phyloP scores from a whole-genome alignment of 2,329 filamentous ascomycete genomes.

The Colletotrichum sp. region DNA sequence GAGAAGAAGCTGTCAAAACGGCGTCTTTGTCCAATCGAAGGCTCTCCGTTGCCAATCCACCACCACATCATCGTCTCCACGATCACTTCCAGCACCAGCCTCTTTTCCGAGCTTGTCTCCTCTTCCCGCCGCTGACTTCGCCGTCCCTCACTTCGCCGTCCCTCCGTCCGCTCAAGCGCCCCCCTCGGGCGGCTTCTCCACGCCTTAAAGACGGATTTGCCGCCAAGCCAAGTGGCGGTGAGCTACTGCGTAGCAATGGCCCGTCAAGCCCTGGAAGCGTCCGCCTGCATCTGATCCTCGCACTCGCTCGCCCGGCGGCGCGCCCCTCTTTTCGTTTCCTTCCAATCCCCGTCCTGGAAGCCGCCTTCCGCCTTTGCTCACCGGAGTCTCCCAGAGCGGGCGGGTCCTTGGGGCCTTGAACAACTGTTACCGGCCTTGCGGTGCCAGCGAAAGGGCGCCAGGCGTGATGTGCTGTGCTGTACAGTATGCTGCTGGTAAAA shows the following conservation, averaged over 20 bases:
- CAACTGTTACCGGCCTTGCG: background rate
- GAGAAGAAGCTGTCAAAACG: background rate
- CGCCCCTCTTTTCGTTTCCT: background rate
- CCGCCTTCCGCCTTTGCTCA: background rate
- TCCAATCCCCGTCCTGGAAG: background rate
- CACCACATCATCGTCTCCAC: background rate
- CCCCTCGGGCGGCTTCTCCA: background rate
- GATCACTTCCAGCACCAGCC: background rate
- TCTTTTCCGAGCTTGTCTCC: background rate
- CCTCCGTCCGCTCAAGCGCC: background rate
- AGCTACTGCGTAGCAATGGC: slow-evolving; percentile 2
- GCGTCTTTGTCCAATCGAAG: background rate
- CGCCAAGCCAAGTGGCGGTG: slow-evolving; percentile 22
- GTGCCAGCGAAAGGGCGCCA: background rate
- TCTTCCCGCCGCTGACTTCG: background rate
- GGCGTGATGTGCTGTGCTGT: background rate
- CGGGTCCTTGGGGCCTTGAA: background rate
- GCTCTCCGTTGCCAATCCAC: background rate
- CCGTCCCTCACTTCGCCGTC: background rate
- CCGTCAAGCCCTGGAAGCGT: slow-evolving; percentile 2
- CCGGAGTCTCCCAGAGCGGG: background rate
- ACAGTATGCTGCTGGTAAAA: background rate
- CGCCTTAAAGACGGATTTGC: background rate
- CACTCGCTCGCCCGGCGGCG: background rate
- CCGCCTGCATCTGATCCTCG: background rate